Conservation (phyloP, 2,329 filamentous ascomycete genomes). For the Colletotrichum gigasporum region DNA sequence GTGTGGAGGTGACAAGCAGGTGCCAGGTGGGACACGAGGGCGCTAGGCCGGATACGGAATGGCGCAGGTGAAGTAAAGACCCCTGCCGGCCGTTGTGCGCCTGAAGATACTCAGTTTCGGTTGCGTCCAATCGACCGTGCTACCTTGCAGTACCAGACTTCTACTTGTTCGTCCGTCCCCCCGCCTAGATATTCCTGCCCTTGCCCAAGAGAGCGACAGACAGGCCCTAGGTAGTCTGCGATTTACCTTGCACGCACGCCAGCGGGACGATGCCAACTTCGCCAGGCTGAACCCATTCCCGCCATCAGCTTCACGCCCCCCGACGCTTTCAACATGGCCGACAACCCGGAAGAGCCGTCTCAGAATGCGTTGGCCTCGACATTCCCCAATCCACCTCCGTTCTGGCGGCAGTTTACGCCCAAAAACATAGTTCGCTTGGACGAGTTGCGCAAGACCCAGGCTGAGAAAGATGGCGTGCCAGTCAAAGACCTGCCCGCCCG, state of each 20-base stretch:
- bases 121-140: background rate
- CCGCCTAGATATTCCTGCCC: background rate
- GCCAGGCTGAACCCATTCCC: background rate
- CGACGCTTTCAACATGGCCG: conserved; percentile 61
- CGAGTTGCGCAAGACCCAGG: conserved; percentile 51
- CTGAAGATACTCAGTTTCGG: background rate
- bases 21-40: background rate
- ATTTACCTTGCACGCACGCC: background rate
- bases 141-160: background rate
- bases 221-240: background rate
- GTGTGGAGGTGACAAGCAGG: conserved; percentile 17
- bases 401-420: conserved; percentile 88
- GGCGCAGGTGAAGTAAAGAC: conserved; percentile 2
- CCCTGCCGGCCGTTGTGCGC: background rate
- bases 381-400: conserved; percentile 88
- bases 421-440: conserved; percentile 72
- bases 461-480: conserved; percentile 39
- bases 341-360: conserved; percentile 52
- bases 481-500: conserved; percentile 38
- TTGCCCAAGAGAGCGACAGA: background rate
- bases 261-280: background rate
- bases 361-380: conserved; percentile 64
- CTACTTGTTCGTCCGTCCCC: background rate
- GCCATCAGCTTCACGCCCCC: background rate
- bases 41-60: conserved; percentile 3